Evolutionary conservation across 2,329 filamentous ascomycete genomes (phyloP), one percentile per base, ranked within the genome.

Genomic region (Pseudocercospora crystallina): DNA sequence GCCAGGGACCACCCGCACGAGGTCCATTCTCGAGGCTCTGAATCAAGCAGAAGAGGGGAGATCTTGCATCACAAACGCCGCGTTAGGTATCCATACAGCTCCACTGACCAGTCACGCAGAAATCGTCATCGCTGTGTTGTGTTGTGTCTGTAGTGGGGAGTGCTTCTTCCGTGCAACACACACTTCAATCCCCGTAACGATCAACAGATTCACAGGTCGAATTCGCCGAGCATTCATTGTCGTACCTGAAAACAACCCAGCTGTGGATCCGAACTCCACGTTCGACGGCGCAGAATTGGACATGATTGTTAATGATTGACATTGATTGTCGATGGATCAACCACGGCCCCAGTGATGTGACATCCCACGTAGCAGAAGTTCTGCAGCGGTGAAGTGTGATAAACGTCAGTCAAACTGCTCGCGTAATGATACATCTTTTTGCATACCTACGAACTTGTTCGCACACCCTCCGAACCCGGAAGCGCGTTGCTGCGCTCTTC

Each of bases 121-220:
- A 3, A 26, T 26, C 20, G 20, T 45, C 32, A 26, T 45, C 15
- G 29, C 29, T 45, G 20, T 20, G 29, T 37, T 45, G 20, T 45
- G 43, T 45, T 20, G 41, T 30, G 41, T 30, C 35, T 43, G 31
- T 14, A n/a, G 41, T 30, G 41, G 29, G n/a, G n/a, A 15, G 8
- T 29, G 40, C 41, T 14, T 15, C 14, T 17, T 36, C 43, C 31
- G 43, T 36, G 43, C 20, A 45, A 37, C 30, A 30, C 32, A 3
- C 20, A 37, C 36, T 36, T 36, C 34, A 45, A 36, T 32, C 36
- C 37, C 12, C 43, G 32, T 44, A 32, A 43, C 40, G 50, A 53
- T 53, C 50, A 38, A 53, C 45, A 49, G 11, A 40, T 53, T 53
- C 47, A 46, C 50, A 40, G 20, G 20, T 26, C 20, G 20, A 26